Evolutionary conservation across 108 stramenopile genomes (phyloP), one percentile per base, ranked within the genome.

Genomic region (Skeletonema tropicum): DNA sequence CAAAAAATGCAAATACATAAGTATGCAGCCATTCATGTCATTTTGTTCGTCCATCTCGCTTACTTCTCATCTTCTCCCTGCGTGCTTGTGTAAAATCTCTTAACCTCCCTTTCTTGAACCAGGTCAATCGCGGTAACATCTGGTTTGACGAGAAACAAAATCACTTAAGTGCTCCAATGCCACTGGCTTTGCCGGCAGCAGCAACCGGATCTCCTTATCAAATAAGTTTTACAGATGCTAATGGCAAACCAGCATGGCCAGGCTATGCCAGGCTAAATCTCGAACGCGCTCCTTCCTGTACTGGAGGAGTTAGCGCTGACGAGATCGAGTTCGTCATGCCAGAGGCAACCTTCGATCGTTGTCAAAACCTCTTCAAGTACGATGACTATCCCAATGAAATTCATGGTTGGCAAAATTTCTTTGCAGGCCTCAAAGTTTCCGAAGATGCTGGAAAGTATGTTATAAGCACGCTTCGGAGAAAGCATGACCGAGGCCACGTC

Each of bases 321-420:
- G 35, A 62, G 13, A 32, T 62, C 31, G 61, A 62, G 17, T 62
- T 62, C 17, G 11, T 36, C 1, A 62, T 62, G 61, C 61, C 61
- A 12, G 35, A 33, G 32, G 35, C 9, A 9, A n/a, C n/a, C 7
- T 33, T 33, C 0, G 52, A 55, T 55, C 19, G 61, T 6, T 62
- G 61, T 33, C 2, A 19, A 10, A 13, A 62, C 61, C 61, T 62
- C 2, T 62, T 62, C 31, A 33, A 62, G 36, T 38, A 62, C 8
- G 61, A 62, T 62, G 61, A 62, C 10, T 62, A 23, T 38, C 29
- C 29, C 6, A 52, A 52, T 15, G 52, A 6, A 1, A 55, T 55
- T 55, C 23, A 55, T 9, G 66, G 66, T n/a, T 68, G 66, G 66
- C 66, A 68, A 21, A 58, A 68, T 11, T 68, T 68, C 61, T 68